A percentile compares a stretch with the other conserved stretches of the same genome.
Evolutionary conservation across 1,284 basidiomycete genomes (phyloP).

Genomic region (Amylostereum chailletii): DNA sequence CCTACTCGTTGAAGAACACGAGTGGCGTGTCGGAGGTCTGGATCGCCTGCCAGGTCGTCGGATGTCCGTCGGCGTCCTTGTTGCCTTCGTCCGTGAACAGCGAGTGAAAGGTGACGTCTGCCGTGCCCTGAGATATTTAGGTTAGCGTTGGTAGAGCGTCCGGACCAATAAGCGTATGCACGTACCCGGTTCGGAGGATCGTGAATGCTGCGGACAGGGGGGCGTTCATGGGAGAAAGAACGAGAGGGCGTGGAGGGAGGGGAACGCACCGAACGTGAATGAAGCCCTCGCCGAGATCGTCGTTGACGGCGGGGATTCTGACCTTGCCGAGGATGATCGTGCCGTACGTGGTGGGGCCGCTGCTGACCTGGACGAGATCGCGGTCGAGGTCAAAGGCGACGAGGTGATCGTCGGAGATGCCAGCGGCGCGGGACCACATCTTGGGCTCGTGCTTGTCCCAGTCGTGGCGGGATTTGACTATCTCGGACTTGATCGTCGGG

Average conservation of each 20-base stretch:
- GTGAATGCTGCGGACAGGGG: constrained; percentile 39
- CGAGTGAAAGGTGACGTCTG: constrained; percentile 64
- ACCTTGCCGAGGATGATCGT: constrained; percentile 71
- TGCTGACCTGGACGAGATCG: constrained; percentile 51
- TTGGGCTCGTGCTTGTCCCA: constrained; percentile 67
- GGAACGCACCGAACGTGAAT: constrained; percentile 61
- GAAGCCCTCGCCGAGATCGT: constrained; percentile 54
- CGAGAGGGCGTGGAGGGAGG: not conserved
- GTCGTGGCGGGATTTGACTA: constrained; percentile 52
- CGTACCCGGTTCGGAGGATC: constrained; percentile 64
- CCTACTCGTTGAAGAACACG: constrained; percentile 67
- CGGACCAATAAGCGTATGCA: constrained; percentile 3
- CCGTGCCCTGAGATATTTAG: constrained; percentile 37
- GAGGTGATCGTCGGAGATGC: constrained; percentile 44
- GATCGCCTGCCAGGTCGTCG: constrained; percentile 54
- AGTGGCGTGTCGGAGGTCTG: constrained; percentile 49
- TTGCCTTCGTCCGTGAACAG: constrained; percentile 59
- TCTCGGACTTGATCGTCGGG: constrained; percentile 48
- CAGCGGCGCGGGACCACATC: constrained; percentile 60
- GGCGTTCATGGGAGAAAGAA: constrained; percentile 2
- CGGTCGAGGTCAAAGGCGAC: constrained; percentile 41
- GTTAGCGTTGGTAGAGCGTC: constrained; percentile 7
- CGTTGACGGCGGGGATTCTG: constrained; percentile 55
- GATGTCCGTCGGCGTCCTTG: constrained; percentile 39
- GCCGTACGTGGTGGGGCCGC: constrained; percentile 47